Conservation (phyloP, 164 flowering plant genomes). For the Akebia trifoliata region DNA sequence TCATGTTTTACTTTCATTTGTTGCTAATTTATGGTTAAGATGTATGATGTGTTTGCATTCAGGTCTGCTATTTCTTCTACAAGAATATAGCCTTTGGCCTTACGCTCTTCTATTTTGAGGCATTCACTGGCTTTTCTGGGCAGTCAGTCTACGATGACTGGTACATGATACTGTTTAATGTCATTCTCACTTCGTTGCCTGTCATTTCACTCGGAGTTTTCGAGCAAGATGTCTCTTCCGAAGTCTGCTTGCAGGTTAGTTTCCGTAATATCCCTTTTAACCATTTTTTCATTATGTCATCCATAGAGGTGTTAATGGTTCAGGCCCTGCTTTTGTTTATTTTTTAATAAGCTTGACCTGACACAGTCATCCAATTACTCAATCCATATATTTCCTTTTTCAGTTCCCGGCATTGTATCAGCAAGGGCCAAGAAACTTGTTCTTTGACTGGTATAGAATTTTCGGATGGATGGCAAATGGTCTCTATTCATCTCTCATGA, state of each 20-base stretch:
- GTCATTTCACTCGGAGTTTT: conserved; percentile 90
- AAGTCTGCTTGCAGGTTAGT: conserved; percentile 87
- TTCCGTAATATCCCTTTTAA: not conserved
- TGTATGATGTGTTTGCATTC: conserved; percentile 19
- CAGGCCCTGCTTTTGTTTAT: too few species aligned
- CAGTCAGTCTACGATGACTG: conserved; percentile 88
- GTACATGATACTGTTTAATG: conserved; percentile 90
- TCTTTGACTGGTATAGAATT: conserved; percentile 87
- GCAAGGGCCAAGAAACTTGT: conserved; percentile 85
- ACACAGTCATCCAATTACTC: too few species aligned
- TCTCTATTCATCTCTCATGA: conserved; percentile 57
- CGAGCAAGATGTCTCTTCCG: conserved; percentile 92
- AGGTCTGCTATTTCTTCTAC: conserved; percentile 98
- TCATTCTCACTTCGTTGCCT: conserved; percentile 90
- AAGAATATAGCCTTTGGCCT: conserved; percentile 96
- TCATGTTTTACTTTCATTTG: too few species aligned
- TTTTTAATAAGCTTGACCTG: too few species aligned
- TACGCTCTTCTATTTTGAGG: conserved; percentile 97
- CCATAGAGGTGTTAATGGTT: not conserved
- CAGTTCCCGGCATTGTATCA: conserved; percentile 96
- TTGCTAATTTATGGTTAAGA: not conserved
- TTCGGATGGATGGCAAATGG: conserved; percentile 96
- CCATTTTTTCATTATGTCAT: not conserved
- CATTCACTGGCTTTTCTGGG: conserved; percentile 89
- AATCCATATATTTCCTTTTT: conserved; percentile 12